Conservation (phyloP, 2,329 filamentous ascomycete species). For the Diaporthe citrichinensis region DNA sequence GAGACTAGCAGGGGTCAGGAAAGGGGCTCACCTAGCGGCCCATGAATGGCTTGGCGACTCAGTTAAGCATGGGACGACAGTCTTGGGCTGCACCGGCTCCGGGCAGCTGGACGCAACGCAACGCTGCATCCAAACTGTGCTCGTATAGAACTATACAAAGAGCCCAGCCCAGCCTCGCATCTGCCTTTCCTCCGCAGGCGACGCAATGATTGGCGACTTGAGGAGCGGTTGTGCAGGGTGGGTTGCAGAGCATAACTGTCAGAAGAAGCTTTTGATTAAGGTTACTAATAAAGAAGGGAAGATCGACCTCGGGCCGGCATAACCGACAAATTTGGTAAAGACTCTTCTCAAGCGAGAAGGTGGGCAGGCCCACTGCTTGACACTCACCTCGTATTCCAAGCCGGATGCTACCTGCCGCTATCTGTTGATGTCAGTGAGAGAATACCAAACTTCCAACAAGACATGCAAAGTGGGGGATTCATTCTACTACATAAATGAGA, state of each 20-base stretch:
- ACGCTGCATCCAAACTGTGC: not conserved
- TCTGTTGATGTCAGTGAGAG: conserved; percentile 22
- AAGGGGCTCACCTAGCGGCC: conserved; percentile 18
- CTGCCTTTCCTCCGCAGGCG: not conserved
- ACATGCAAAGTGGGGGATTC: not conserved
- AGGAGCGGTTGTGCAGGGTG: not conserved
- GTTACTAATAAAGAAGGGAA: conserved; percentile 11
- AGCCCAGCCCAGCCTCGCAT: no score
- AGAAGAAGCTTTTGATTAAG: conserved; percentile 28
- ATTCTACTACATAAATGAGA: conserved; percentile 1
- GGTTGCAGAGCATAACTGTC: conserved; percentile 3
- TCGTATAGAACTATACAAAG: not conserved
- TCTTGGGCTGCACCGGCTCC: not conserved
- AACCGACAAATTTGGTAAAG: conserved; percentile 26
- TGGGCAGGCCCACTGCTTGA: conserved; percentile 26
- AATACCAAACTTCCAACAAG: not conserved
- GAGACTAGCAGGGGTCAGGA: conserved; percentile 17
- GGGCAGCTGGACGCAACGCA: not conserved
- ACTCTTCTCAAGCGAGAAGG: conserved; percentile 21
- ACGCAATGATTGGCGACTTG: not conserved
- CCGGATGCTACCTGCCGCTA: conserved; percentile 25
- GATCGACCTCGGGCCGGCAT: conserved; percentile 26
- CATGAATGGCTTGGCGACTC: conserved; percentile 13
- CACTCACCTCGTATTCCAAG: conserved; percentile 23
- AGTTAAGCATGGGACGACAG: conserved; percentile 1